Evolutionary conservation across 108 stramenopile species (phyloP).

Genomic region (Seminavis robusta): DNA sequence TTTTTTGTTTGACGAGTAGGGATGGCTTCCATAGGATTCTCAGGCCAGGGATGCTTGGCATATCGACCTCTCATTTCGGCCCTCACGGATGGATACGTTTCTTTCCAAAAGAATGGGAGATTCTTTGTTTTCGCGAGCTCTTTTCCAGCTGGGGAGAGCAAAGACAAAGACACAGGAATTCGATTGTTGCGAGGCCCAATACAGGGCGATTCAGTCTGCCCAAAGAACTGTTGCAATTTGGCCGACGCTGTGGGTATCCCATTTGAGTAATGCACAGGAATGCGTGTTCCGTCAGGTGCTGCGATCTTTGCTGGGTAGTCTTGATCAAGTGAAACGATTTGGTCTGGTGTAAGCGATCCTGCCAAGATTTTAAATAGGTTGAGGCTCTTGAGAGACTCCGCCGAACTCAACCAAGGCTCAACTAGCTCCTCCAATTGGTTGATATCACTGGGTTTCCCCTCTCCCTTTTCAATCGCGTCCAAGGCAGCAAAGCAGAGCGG

Average conservation of each 20-base stretch:
- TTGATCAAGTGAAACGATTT: slow-evolving; percentile 16
- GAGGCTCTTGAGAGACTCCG: slow-evolving; percentile 40
- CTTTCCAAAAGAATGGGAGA: slow-evolving; percentile 61
- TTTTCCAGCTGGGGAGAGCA: slow-evolving; percentile 54
- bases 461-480: slow-evolving; percentile 21
- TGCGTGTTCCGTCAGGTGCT: slow-evolving; percentile 52
- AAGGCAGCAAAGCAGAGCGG: slow-evolving; percentile 36
- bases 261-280: slow-evolving; percentile 39
- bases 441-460: slow-evolving; percentile 17
- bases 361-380: slow-evolving; percentile 34
- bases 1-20: slow-evolving; percentile 57
- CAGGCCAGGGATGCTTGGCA: slow-evolving; percentile 71
- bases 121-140: slow-evolving; percentile 49
- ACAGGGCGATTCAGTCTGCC: slow-evolving; percentile 23
- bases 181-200: slow-evolving; percentile 26
- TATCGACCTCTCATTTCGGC: slow-evolving; percentile 59
- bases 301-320: slow-evolving; percentile 30
- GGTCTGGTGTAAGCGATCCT: slow-evolving; percentile 20
- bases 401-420: slow-evolving; percentile 52
- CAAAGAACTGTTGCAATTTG: slow-evolving; percentile 72
- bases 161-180: slow-evolving; percentile 35
- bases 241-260: slow-evolving; percentile 36
- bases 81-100: slow-evolving; percentile 49
- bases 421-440: slow-evolving; percentile 24
- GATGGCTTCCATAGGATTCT: slow-evolving; percentile 43